Conservation (phyloP, 176 grass and related monocot genomes). For the Carex cristatella region DNA sequence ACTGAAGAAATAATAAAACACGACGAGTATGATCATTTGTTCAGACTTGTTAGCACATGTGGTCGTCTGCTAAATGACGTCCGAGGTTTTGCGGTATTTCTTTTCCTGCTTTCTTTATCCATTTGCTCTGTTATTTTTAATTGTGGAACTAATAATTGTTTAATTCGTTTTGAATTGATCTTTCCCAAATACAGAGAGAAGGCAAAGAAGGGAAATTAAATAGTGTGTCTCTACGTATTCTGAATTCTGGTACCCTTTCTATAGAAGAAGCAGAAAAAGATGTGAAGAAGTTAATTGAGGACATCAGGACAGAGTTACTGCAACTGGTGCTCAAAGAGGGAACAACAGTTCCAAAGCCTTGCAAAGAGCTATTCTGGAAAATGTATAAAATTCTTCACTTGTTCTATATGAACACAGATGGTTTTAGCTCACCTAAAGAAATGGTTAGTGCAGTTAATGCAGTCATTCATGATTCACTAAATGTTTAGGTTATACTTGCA, state of each 20-base stretch:
- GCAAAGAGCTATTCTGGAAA: constrained; percentile 85
- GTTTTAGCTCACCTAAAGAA: constrained; percentile 62
- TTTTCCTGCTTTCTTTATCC: neutral
- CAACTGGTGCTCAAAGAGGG: constrained; percentile 41
- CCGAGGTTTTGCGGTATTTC: constrained; percentile 40
- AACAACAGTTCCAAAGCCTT: constrained; percentile 49
- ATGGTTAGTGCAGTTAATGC: constrained; percentile 59
- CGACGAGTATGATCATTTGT: constrained; percentile 44
- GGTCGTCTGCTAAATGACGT: constrained; percentile 60
- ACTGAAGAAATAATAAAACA: constrained; percentile 17
- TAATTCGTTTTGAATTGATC: neutral
- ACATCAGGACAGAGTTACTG: constrained; percentile 42
- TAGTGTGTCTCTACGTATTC: constrained; percentile 31
- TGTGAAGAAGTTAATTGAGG: constrained; percentile 20
- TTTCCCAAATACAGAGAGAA: constrained; percentile 42
- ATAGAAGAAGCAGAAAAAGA: constrained; percentile 27
- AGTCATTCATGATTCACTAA: constrained; percentile 41
- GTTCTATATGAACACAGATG: constrained; percentile 65
- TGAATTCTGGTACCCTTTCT: constrained; percentile 28
- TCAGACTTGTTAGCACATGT: constrained; percentile 45
- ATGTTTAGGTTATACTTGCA: neutral
- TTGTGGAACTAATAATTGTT: neutral
- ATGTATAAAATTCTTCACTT: constrained; percentile 59
- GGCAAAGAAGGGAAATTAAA: constrained; percentile 55
- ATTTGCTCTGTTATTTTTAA: neutral